Conservation (phyloP, 164 flowering plant genomes). For the Akebia trifoliata region DNA sequence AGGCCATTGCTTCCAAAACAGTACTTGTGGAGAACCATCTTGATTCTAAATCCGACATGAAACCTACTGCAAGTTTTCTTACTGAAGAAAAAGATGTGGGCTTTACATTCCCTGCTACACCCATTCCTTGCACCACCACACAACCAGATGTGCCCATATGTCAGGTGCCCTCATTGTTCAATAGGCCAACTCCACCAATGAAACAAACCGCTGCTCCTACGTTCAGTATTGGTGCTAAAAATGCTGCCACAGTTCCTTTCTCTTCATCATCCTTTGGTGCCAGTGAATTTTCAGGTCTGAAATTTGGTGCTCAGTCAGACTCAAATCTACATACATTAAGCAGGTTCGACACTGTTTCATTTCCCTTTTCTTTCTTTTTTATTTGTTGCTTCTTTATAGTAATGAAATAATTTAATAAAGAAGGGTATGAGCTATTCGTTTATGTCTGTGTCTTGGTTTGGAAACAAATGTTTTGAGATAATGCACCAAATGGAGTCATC, state of each 20-base stretch:
- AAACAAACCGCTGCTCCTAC: conserved; percentile 24
- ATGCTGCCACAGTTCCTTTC: conserved; percentile 16
- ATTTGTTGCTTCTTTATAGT: neutral
- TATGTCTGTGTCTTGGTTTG: no score
- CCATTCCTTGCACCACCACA: conserved; percentile 17
- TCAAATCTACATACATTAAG: conserved; percentile 14
- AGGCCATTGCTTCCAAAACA: conserved; percentile 17
- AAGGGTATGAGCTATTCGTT: no score
- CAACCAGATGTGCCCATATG: conserved; percentile 13
- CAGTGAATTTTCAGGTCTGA: conserved; percentile 16
- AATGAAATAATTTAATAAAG: no score
- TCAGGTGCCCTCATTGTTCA: conserved; percentile 18
- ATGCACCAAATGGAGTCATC: no score
- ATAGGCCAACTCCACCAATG: conserved; percentile 18
- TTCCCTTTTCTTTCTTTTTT: neutral
- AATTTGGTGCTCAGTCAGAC: conserved; percentile 12
- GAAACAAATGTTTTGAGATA: no score
- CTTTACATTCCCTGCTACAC: conserved; percentile 19
- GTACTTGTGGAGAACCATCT: conserved; percentile 21
- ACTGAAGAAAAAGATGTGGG: conserved; percentile 22
- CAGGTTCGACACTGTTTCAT: conserved; percentile 27
- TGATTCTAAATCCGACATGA: conserved; percentile 19
- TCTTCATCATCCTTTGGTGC: conserved; percentile 12
- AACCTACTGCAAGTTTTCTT: conserved; percentile 15
- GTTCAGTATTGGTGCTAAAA: conserved; percentile 27